These are phyloP conservation scores for Ceratocystis ficicola DNA, from an alignment of 2,329 filamentous ascomycete genomes.

Conservation along the genomic window DNA sequence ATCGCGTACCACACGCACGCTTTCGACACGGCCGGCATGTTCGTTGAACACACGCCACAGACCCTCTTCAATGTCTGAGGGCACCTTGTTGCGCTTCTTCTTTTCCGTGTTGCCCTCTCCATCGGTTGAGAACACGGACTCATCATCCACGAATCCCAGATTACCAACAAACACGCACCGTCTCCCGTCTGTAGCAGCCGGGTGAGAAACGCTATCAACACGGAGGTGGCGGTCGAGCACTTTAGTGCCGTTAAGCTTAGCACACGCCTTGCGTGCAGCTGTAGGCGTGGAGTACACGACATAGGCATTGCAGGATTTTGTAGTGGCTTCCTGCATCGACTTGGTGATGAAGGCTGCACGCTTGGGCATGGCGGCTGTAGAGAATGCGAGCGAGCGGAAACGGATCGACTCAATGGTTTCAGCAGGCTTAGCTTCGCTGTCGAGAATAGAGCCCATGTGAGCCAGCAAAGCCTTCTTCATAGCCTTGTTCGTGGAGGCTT, in stretches of 20 bases:
- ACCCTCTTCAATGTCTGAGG: conserved; percentile 84
- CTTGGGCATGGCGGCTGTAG: conserved; percentile 65
- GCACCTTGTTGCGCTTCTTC: conserved; percentile 61
- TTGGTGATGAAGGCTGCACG: conserved; percentile 89
- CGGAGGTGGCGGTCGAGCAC: conserved; percentile 80
- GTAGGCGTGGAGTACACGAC: conserved; percentile 67
- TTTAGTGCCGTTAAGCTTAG: conserved; percentile 68
- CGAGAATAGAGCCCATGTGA: conserved; percentile 67
- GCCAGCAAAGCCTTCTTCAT: conserved; percentile 64
- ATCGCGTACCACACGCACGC: conserved; percentile 83
- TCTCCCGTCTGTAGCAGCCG: conserved; percentile 66
- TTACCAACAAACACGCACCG: conserved; percentile 96
- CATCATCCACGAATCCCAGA: conserved; percentile 88
- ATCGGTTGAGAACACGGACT: conserved; percentile 55
- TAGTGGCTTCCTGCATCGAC: conserved; percentile 79
- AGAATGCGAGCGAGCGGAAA: conserved; percentile 86
- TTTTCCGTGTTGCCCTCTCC: conserved; percentile 54
- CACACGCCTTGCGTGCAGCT: conserved; percentile 64
- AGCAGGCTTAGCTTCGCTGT: conserved; percentile 37
- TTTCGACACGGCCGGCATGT: conserved; percentile 70
- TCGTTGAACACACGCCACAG: conserved; percentile 71
- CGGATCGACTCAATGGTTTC: conserved; percentile 82
- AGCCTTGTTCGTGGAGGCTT: conserved; percentile 69
- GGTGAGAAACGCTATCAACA: conserved; percentile 83
- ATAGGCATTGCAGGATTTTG: conserved; percentile 88